Evolutionary conservation across 1,284 basidiomycete genomes (phyloP).

Genomic region (Rhodotorula sp.): DNA sequence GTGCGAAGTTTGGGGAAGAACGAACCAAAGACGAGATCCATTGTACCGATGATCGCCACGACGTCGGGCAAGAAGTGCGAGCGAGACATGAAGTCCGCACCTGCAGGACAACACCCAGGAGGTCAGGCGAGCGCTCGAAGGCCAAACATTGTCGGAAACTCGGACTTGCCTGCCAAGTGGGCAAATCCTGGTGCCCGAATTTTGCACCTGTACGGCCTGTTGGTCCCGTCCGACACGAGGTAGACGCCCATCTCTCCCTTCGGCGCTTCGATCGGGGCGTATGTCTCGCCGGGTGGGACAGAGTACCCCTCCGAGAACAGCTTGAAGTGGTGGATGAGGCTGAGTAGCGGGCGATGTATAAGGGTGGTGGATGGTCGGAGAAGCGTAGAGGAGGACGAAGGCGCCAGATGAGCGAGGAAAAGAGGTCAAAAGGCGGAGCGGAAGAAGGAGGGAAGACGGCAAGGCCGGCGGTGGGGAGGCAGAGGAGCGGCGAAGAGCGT

Average conservation of each 20-base stretch:
- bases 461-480: neutral
- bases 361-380: too few species aligned
- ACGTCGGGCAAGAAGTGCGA: neutral
- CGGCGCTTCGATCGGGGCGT: constrained; percentile 95
- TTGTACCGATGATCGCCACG: constrained; percentile 81
- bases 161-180: constrained; percentile 54
- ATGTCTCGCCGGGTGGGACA: constrained; percentile 96
- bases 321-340: constrained; percentile 98
- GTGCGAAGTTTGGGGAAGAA: too few species aligned
- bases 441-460: neutral
- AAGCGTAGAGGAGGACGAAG: too few species aligned
- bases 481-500: too few species aligned
- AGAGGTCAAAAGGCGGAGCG: neutral
- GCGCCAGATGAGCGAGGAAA: too few species aligned
- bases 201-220: constrained; percentile 89
- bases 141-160: neutral
- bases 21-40: constrained; percentile 75
- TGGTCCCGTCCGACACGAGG: constrained; percentile 88
- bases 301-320: constrained; percentile 92
- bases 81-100: too few species aligned
- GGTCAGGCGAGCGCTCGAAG: neutral
- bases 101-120: neutral
- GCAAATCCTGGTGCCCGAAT: constrained; percentile 67
- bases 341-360: neutral
- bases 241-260: constrained; percentile 97